A percentile compares a stretch with the other conserved stretches of the same genome.
phyloP scores from a whole-genome alignment of 192 early-diverging fungal species.

The Entomortierella parvispora region DNA sequence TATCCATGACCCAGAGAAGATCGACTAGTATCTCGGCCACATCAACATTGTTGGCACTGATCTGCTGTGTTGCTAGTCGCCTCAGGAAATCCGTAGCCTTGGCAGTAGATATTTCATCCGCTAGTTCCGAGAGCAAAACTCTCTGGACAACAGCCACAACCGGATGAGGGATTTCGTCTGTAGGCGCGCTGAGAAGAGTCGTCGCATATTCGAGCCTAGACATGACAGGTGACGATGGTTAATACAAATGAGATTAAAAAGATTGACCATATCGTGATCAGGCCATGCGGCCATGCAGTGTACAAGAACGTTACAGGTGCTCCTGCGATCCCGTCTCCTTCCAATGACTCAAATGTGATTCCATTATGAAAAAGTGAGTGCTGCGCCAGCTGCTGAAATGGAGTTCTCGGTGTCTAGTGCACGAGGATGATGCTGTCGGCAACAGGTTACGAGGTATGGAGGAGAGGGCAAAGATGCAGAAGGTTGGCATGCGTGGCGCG shows the following conservation, averaged over 20 bases:
- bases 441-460: not conserved
- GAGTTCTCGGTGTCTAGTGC: too few relatives aligned
- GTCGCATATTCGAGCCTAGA: constrained; percentile 12
- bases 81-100: constrained; percentile 18
- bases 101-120: not conserved
- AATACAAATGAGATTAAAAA: not conserved
- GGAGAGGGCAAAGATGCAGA: too few relatives aligned
- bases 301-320: constrained; percentile 28
- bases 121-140: constrained; percentile 6
- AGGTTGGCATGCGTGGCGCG: too few relatives aligned
- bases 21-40: constrained; percentile 29
- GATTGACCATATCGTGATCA: not conserved
- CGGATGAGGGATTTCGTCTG: constrained; percentile 11
- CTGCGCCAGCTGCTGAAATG: too few relatives aligned
- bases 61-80: not conserved
- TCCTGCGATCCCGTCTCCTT: constrained; percentile 20
- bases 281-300: too few relatives aligned
- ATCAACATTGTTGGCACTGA: not conserved
- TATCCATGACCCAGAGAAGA: constrained; percentile 39
- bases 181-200: constrained; percentile 5
- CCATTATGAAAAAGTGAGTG: constrained; percentile 7
- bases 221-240: not conserved
- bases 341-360: constrained; percentile 15
- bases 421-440: too few relatives aligned
- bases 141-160: constrained; percentile 8